phyloP scores from a whole-genome alignment of 257 asterid species.

The Avicennia marina region DNA sequence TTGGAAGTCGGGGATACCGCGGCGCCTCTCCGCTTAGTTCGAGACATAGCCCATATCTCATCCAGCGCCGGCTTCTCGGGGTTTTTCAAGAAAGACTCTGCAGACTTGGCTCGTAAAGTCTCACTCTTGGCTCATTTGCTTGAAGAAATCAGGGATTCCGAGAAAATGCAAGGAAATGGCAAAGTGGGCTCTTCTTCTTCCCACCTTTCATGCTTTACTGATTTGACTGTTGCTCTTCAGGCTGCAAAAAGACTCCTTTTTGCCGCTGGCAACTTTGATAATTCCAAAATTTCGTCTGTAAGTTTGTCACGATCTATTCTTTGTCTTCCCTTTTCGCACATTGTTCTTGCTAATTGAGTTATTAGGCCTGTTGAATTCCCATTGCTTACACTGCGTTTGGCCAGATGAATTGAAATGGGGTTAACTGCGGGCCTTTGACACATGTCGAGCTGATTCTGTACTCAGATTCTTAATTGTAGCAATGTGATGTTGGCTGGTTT shows the following conservation, averaged over 20 bases:
- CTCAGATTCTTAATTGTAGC: background rate
- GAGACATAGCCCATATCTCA: conserved; percentile 63
- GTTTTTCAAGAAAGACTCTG: conserved; percentile 74
- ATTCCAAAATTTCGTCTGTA: conserved; percentile 40
- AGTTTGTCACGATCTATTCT: conserved; percentile 9
- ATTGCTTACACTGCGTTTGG: background rate
- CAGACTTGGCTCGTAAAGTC: conserved; percentile 71
- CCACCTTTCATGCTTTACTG: conserved; percentile 42
- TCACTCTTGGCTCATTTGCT: conserved; percentile 73
- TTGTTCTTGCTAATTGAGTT: background rate
- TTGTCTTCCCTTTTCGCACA: background rate
- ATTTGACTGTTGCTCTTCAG: conserved; percentile 49
- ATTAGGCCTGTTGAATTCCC: background rate
- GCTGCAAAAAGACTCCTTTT: conserved; percentile 45
- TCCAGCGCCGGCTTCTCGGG: conserved; percentile 67
- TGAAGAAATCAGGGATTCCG: conserved; percentile 74
- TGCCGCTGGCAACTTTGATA: conserved; percentile 42
- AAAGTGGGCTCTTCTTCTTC: conserved; percentile 39
- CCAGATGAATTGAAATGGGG: conserved; percentile 18
- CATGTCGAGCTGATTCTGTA: conserved; percentile 1
- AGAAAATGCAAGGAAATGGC: conserved; percentile 10
- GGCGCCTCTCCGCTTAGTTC: conserved; percentile 50
- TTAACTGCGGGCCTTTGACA: background rate
- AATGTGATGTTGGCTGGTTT: conserved; percentile 12
- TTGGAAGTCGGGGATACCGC: conserved; percentile 23